Conservation (phyloP, 441 rosid genomes). For the Manihot esculenta region DNA sequence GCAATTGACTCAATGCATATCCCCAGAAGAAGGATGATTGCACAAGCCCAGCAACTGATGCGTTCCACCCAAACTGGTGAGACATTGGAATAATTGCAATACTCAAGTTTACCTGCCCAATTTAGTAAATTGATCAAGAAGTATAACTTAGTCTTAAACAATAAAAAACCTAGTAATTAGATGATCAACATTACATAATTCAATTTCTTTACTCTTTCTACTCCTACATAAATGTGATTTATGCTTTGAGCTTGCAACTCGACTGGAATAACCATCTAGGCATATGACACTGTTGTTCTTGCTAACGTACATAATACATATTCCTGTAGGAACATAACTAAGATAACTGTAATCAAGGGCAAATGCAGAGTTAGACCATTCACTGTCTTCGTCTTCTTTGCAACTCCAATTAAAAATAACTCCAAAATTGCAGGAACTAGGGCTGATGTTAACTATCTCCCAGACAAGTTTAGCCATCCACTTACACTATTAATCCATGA, state of each 20-base stretch:
- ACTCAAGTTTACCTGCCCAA: slow-evolving; percentile 81
- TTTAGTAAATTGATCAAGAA: background rate
- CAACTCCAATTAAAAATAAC: background rate
- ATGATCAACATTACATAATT: background rate
- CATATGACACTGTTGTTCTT: background rate
- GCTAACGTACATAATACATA: background rate
- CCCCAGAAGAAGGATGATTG: slow-evolving; percentile 98
- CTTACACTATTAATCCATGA: background rate
- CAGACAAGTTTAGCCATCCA: background rate
- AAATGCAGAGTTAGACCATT: background rate
- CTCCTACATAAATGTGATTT: background rate
- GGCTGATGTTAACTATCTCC: background rate
- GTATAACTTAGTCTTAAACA: background rate
- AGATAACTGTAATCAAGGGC: background rate
- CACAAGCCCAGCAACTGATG: slow-evolving; percentile 83
- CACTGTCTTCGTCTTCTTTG: background rate
- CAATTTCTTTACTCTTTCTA: background rate
- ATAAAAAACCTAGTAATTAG: background rate
- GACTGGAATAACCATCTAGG: background rate
- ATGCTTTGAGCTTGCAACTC: background rate
- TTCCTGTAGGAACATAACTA: background rate
- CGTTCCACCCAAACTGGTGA: slow-evolving; percentile 87
- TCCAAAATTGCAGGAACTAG: background rate
- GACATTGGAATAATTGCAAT: slow-evolving; percentile 95
- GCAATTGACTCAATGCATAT: slow-evolving; percentile 89